phyloP scores from a whole-genome alignment of 805 yeast species.

The Huiozyma naganishii region DNA sequence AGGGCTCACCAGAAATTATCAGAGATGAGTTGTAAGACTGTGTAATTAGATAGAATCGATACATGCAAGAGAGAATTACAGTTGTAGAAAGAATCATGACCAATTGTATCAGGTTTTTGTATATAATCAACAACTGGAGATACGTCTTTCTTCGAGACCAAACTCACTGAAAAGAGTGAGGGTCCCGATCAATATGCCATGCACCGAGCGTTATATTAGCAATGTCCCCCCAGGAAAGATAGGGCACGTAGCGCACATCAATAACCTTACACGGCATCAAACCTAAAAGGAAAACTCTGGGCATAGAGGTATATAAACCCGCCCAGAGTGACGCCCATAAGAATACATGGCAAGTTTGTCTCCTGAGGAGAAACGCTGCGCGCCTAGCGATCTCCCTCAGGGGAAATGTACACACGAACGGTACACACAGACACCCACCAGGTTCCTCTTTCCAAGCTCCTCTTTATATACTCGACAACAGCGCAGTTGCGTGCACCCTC shows the following conservation, averaged over 20 bases:
- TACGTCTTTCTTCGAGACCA: constrained; percentile 22
- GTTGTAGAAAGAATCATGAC: constrained; percentile 28
- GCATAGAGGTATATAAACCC: constrained; percentile 1
- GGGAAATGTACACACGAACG: too few relatives aligned
- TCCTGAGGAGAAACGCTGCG: too few relatives aligned
- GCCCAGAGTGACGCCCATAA: constrained; percentile 24
- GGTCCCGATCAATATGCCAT: constrained; percentile 18
- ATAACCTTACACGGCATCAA: constrained; percentile 15
- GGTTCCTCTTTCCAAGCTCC: too few relatives aligned
- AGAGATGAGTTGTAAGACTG: constrained; percentile 16
- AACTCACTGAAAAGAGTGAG: too few relatives aligned
- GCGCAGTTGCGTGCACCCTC: too few relatives aligned
- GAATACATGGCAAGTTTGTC: constrained; percentile 16
- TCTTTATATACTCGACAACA: too few relatives aligned
- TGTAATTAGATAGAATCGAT: not conserved
- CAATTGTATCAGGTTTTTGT: constrained; percentile 27
- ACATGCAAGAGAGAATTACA: constrained; percentile 4
- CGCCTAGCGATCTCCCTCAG: too few relatives aligned
- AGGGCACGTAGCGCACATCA: too few relatives aligned
- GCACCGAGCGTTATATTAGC: constrained; percentile 6
- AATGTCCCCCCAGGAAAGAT: constrained; percentile 2
- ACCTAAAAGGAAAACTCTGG: constrained; percentile 6
- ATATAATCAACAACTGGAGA: constrained; percentile 29
- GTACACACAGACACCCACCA: too few relatives aligned
- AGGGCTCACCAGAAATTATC: not conserved